phyloP scores from a whole-genome alignment of 768 basidiomycete genomes.

The Termitomyces sp. region DNA sequence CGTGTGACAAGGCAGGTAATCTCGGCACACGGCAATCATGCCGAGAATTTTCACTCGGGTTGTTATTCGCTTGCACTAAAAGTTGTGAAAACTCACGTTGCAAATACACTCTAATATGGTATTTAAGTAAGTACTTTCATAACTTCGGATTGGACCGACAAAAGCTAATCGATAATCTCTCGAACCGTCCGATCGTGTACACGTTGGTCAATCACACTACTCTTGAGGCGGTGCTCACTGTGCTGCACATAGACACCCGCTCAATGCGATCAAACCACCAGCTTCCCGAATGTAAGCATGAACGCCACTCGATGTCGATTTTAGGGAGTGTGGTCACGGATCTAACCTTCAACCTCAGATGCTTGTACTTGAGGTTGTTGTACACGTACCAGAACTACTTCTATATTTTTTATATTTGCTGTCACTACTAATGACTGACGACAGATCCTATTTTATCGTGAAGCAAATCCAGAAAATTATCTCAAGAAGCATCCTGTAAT shows the following conservation, averaged over 20 bases:
- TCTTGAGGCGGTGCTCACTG: background rate
- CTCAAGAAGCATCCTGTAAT: background rate
- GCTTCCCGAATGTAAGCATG: background rate
- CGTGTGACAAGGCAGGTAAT: too few species aligned
- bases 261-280: background rate
- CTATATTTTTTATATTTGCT: background rate
- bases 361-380: background rate
- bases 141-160: background rate
- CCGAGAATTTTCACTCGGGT: too few species aligned
- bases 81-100: too few species aligned
- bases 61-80: too few species aligned
- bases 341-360: background rate
- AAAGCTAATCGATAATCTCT: background rate
- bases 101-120: too few species aligned
- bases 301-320: background rate
- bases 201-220: background rate
- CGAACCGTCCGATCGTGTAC: background rate
- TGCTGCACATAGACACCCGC: background rate
- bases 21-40: too few species aligned
- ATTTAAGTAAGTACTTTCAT: slow-evolving; percentile 1
- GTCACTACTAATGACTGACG: background rate
- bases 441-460: background rate
- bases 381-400: background rate
- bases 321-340: background rate
- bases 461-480: background rate